phyloP scores from a whole-genome alignment of 352 stramenopile species.

The Globisporangium polare region DNA sequence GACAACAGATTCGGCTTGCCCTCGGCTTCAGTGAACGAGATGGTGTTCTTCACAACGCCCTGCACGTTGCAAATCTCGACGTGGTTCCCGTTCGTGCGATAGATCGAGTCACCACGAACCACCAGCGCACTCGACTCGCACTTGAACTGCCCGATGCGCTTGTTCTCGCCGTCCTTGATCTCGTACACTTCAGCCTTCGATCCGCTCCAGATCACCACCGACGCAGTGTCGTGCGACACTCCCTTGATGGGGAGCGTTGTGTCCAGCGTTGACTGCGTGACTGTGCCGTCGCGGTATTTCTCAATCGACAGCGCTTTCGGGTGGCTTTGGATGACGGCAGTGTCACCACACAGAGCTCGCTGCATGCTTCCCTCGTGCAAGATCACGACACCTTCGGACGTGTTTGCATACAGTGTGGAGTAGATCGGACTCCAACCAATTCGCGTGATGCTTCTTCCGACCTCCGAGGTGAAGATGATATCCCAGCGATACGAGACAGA shows the following conservation, averaged over 20 bases:
- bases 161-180: constrained; percentile 61
- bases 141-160: constrained; percentile 68
- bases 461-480: constrained; percentile 54
- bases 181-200: constrained; percentile 88
- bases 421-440: constrained; percentile 70
- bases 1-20: constrained; percentile 78
- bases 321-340: constrained; percentile 80
- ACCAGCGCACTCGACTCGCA: constrained; percentile 66
- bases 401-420: constrained; percentile 67
- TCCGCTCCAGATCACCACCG: constrained; percentile 83
- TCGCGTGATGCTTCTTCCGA: constrained; percentile 38
- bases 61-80: constrained; percentile 88
- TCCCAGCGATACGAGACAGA: constrained; percentile 58
- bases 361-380: constrained; percentile 88
- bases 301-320: constrained; percentile 73
- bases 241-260: constrained; percentile 78
- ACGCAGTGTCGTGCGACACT: constrained; percentile 71
- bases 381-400: constrained; percentile 65
- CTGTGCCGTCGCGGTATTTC: constrained; percentile 65
- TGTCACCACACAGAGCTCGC: constrained; percentile 67
- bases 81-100: constrained; percentile 78
- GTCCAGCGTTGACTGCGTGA: constrained; percentile 63
- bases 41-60: constrained; percentile 82
- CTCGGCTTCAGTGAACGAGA: constrained; percentile 90
- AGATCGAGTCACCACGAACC: constrained; percentile 84